phyloP scores from a whole-genome alignment of 2,329 filamentous ascomycete species.

The Trichoderma breve region DNA sequence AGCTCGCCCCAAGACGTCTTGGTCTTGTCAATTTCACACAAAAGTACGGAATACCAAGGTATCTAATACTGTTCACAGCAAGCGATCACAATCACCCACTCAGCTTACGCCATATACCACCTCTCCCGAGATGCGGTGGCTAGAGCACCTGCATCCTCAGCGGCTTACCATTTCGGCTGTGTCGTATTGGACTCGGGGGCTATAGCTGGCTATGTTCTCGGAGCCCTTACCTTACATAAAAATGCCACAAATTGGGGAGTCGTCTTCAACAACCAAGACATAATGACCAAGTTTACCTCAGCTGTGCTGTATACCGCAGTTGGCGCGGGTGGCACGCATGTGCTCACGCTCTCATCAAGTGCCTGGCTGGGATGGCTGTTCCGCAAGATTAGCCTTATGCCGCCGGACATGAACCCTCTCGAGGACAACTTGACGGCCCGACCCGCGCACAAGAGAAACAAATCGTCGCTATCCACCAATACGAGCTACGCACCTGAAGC shows the following conservation, averaged over 20 bases:
- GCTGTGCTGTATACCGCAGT: slow-evolving; percentile 68
- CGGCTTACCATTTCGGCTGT: slow-evolving; percentile 87
- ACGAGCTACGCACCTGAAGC: slow-evolving; percentile 40
- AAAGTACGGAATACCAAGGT: background rate
- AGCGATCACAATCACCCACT: slow-evolving; percentile 69
- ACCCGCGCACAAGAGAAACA: slow-evolving; percentile 70
- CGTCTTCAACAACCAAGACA: slow-evolving; percentile 56
- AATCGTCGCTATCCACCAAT: slow-evolving; percentile 51
- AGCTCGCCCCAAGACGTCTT: background rate
- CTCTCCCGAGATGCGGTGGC: slow-evolving; percentile 66
- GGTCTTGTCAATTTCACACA: background rate
- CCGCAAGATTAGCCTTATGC: slow-evolving; percentile 75
- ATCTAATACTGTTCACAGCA: slow-evolving; percentile 52
- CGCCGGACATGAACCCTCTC: slow-evolving; percentile 93
- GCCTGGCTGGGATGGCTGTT: slow-evolving; percentile 76
- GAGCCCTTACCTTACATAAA: slow-evolving; percentile 46
- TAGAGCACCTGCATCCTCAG: slow-evolving; percentile 74
- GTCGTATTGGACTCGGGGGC: slow-evolving; percentile 64
- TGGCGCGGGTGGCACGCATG: slow-evolving; percentile 63
- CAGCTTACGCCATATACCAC: slow-evolving; percentile 78
- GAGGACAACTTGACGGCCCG: slow-evolving; percentile 80
- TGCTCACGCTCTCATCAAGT: slow-evolving; percentile 67
- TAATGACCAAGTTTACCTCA: slow-evolving; percentile 60
- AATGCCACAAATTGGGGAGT: slow-evolving; percentile 61
- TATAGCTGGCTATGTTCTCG: slow-evolving; percentile 56